Evolutionary conservation across 768 basidiomycete species (phyloP).

Genomic region (Macrolepiota dolichaula): DNA sequence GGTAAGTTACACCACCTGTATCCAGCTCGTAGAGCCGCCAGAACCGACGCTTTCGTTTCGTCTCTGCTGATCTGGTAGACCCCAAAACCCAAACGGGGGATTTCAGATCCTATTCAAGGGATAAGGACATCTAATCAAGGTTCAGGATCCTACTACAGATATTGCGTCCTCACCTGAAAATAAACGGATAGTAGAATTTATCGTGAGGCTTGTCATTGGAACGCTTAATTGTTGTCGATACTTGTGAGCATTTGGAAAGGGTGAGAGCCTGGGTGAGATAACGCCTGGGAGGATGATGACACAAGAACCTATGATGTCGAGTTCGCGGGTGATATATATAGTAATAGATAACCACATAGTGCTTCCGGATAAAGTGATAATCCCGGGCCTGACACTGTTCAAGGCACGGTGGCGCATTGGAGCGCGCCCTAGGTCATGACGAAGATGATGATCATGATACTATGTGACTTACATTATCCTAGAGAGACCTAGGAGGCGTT

Average conservation of each 20-base stretch:
- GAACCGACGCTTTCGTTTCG: constrained; percentile 6
- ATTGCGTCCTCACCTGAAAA: constrained; percentile 19
- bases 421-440: too few species aligned
- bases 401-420: too few species aligned
- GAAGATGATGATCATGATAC: too few species aligned
- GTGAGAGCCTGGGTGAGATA: not conserved
- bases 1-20: constrained; percentile 10
- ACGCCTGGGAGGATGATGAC: too few species aligned
- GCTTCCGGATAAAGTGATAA: too few species aligned
- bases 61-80: constrained; percentile 12
- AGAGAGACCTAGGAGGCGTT: too few species aligned
- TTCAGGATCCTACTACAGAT: not conserved
- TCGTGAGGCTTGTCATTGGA: constrained; percentile 1
- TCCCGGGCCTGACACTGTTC: too few species aligned
- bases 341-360: too few species aligned
- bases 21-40: constrained; percentile 12
- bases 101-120: constrained; percentile 7
- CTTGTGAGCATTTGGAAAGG: not conserved
- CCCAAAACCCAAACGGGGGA: constrained; percentile 14
- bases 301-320: too few species aligned
- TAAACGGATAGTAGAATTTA: constrained; percentile 20
- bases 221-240: not conserved
- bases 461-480: too few species aligned
- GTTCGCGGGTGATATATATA: too few species aligned
- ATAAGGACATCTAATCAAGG: not conserved